Evolutionary conservation across 352 stramenopile genomes (phyloP).

Genomic region (Phytopythium litorale): DNA sequence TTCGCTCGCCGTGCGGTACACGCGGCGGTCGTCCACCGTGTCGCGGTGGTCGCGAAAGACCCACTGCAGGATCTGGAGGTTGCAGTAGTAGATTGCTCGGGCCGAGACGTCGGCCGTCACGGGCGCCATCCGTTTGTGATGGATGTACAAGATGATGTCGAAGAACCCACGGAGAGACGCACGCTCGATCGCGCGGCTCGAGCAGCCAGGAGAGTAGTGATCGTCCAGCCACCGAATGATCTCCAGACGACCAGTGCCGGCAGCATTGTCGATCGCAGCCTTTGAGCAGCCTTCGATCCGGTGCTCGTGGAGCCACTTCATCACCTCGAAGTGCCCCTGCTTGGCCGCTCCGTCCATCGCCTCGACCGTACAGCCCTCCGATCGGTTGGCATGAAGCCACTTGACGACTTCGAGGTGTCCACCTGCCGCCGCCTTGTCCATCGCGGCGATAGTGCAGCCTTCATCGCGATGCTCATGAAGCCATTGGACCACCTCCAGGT

Average conservation of each 20-base stretch:
- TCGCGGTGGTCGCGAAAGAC: constrained; percentile 2
- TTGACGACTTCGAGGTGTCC: constrained; percentile 26
- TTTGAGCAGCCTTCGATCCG: constrained; percentile 3
- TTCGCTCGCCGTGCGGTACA: constrained; percentile 4
- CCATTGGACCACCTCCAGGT: constrained; percentile 5
- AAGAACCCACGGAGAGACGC: constrained; percentile 5
- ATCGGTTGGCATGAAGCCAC: constrained; percentile 24
- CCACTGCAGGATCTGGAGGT: constrained; percentile 8
- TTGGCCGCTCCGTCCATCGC: constrained; percentile 6
- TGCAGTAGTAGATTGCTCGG: constrained; percentile 1
- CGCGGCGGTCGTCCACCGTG: not conserved
- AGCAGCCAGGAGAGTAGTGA: not conserved
- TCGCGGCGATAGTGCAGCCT: not conserved
- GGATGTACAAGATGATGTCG: constrained; percentile 3
- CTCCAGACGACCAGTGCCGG: not conserved
- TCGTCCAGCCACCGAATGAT: constrained; percentile 7
- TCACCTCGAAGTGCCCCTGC: constrained; percentile 4
- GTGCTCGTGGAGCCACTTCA: constrained; percentile 12
- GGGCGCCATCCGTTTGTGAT: constrained; percentile 1
- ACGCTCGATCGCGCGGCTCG: not conserved
- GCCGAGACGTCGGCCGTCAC: not conserved
- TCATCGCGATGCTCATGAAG: constrained; percentile 2
- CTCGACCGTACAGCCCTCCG: constrained; percentile 16
- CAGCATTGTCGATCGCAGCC: constrained; percentile 7
- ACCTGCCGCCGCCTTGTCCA: not conserved